A percentile compares a stretch with the other conserved stretches of the same genome.
Conservation (phyloP, 176 grass and related monocot species). For the Poa pratensis region DNA sequence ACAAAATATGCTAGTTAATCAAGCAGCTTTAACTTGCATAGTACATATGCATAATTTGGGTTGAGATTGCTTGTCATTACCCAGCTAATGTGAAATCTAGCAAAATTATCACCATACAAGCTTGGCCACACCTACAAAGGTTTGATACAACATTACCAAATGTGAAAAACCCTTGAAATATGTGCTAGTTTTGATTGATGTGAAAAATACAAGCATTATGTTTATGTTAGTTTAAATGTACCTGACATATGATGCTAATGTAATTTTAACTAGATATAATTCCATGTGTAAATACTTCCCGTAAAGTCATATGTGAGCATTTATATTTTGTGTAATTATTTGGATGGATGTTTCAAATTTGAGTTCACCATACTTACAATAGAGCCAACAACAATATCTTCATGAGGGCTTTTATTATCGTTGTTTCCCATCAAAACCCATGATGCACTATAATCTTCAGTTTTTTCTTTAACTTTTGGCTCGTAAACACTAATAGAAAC, state of each 20-base stretch:
- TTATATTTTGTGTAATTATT: neutral
- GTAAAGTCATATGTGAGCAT: no score
- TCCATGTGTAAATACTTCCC: neutral
- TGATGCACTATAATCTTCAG: neutral
- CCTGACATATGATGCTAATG: neutral
- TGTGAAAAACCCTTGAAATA: neutral
- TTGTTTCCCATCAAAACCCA: neutral
- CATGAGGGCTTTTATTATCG: neutral
- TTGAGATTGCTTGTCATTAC: neutral
- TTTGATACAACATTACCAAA: neutral
- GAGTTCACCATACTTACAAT: neutral
- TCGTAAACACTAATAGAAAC: no score
- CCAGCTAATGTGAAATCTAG: neutral
- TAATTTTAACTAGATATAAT: neutral
- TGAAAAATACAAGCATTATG: no score
- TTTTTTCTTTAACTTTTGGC: no score
- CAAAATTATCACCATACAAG: neutral
- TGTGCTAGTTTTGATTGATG: no score
- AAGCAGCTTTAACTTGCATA: neutral
- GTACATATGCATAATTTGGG: neutral
- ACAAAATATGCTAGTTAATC: neutral
- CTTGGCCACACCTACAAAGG: neutral
- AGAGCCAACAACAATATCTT: no score
- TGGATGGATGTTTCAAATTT: neutral
- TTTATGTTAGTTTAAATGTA: neutral